Percentiles rank a stretch among this genome's conserved stretches.
These are phyloP conservation scores for Vanderwaltozyma yarrowii DNA, from an alignment of 805 yeast genomes.

Conservation along the genomic window DNA sequence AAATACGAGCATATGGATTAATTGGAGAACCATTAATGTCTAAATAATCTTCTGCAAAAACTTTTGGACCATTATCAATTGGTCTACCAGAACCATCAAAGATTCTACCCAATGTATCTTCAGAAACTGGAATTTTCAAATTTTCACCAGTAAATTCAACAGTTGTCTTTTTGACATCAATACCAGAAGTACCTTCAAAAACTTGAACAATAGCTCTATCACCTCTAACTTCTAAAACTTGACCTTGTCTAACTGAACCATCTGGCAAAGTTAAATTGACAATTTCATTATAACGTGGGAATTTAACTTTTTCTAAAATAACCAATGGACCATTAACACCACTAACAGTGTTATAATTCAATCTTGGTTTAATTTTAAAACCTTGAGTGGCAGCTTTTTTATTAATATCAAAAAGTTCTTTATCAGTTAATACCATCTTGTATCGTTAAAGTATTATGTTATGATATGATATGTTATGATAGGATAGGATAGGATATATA, in stretches of 20 bases:
- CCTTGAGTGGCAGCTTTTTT: slow-evolving; percentile 88
- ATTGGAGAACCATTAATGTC: slow-evolving; percentile 99
- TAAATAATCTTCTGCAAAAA: slow-evolving; percentile 95
- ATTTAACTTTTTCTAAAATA: slow-evolving; percentile 74
- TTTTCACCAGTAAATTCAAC: slow-evolving; percentile 96
- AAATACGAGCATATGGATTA: slow-evolving; percentile 95
- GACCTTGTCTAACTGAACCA: slow-evolving; percentile 91
- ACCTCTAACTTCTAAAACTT: slow-evolving; percentile 96
- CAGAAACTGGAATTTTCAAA: slow-evolving; percentile 88
- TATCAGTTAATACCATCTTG: slow-evolving; percentile 28
- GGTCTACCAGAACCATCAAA: slow-evolving; percentile 99
- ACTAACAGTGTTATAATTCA: slow-evolving; percentile 91
- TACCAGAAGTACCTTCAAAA: slow-evolving; percentile 97
- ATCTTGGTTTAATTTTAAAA: slow-evolving; percentile 82
- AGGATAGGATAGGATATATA: too few relatives aligned
- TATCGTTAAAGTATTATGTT: too few relatives aligned
- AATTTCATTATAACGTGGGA: slow-evolving; percentile 90
- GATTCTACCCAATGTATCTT: slow-evolving; percentile 94
- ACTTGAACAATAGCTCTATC: slow-evolving; percentile 97
- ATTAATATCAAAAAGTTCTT: slow-evolving; percentile 56
- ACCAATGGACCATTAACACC: slow-evolving; percentile 99
- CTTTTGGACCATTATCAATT: slow-evolving; percentile 96
- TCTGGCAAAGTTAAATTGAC: slow-evolving; percentile 95
- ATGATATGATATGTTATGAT: too few relatives aligned
- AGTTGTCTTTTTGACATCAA: slow-evolving; percentile 94